A percentile compares a stretch with the other conserved stretches of the same genome.
These are phyloP conservation scores for Austroboletus festivus DNA, from an alignment of 768 basidiomycete genomes.

Conservation along the genomic window DNA sequence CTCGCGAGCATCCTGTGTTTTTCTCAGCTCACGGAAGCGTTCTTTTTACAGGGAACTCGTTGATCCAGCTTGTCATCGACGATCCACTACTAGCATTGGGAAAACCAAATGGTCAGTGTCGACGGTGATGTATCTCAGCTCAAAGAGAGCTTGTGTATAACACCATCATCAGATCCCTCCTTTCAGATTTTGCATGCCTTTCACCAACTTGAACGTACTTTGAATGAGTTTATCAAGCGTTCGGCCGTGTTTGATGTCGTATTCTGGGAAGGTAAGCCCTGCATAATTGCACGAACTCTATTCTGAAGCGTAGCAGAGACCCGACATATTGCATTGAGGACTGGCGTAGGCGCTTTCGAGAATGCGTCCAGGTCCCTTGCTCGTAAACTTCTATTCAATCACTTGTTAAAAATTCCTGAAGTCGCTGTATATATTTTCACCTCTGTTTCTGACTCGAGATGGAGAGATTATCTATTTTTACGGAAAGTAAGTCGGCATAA, in stretches of 20 bases:
- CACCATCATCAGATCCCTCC: slow-evolving; percentile 40
- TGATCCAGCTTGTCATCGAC: slow-evolving; percentile 56
- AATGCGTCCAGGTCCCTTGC: slow-evolving; percentile 51
- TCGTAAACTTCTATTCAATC: slow-evolving; percentile 47
- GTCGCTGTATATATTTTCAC: slow-evolving; percentile 47
- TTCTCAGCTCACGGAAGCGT: slow-evolving; percentile 6
- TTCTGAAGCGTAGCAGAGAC: slow-evolving; percentile 34
- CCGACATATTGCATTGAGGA: slow-evolving; percentile 41
- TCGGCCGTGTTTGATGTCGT: slow-evolving; percentile 58
- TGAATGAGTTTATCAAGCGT: slow-evolving; percentile 48
- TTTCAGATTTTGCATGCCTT: slow-evolving; percentile 67
- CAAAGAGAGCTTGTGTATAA: not conserved
- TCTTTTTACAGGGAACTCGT: slow-evolving; percentile 53
- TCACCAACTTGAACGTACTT: slow-evolving; percentile 47
- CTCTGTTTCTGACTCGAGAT: slow-evolving; percentile 43
- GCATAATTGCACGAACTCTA: not conserved
- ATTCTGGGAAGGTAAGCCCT: slow-evolving; percentile 52
- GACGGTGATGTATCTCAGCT: not conserved
- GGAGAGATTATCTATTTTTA: slow-evolving; percentile 43
- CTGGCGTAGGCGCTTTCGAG: slow-evolving; percentile 34
- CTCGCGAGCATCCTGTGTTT: not conserved
- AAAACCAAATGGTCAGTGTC: slow-evolving; percentile 37
- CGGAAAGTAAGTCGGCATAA: slow-evolving; percentile 36
- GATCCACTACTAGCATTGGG: slow-evolving; percentile 59
- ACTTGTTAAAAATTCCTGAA: slow-evolving; percentile 39